phyloP scores from a whole-genome alignment of 2,329 filamentous ascomycete species.

The Westerdykella aurantiaca region DNA sequence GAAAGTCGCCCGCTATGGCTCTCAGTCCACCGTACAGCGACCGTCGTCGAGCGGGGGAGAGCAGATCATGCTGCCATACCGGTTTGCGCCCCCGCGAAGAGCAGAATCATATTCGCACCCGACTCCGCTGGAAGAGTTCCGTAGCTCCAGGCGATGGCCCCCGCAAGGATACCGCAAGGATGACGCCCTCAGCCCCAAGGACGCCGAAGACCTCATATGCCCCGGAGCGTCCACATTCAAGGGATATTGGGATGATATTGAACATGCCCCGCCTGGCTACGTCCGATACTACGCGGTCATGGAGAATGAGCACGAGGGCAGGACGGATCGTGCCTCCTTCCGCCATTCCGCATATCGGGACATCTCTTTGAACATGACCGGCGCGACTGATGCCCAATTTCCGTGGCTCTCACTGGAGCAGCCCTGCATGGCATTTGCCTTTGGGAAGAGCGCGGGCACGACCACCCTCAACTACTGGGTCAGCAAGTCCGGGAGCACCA shows the following conservation, averaged over 20 bases:
- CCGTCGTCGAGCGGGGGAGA: slow-evolving; percentile 32
- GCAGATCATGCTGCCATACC: slow-evolving; percentile 19
- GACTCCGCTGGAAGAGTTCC: slow-evolving; percentile 34
- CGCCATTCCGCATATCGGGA: slow-evolving; percentile 33
- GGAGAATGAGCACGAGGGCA: slow-evolving; percentile 32
- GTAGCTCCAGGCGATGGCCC: slow-evolving; percentile 35
- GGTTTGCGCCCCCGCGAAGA: slow-evolving; percentile 21
- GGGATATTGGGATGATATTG: slow-evolving; percentile 35
- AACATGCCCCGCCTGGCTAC: slow-evolving; percentile 33
- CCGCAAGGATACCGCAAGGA: slow-evolving; percentile 34
- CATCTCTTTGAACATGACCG: slow-evolving; percentile 36
- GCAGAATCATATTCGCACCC: slow-evolving; percentile 35
- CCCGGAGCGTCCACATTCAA: slow-evolving; percentile 37
- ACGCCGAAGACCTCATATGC: slow-evolving; percentile 37
- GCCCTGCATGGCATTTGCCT: slow-evolving; percentile 64
- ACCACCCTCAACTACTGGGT: slow-evolving; percentile 67
- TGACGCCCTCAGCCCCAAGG: slow-evolving; percentile 23
- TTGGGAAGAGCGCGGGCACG: slow-evolving; percentile 61
- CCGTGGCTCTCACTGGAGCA: slow-evolving; percentile 71
- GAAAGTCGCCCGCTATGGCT: slow-evolving; percentile 34
- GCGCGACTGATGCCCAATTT: slow-evolving; percentile 29
- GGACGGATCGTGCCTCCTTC: slow-evolving; percentile 35
- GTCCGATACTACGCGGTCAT: slow-evolving; percentile 39
- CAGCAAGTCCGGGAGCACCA: slow-evolving; percentile 52
- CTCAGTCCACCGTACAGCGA: slow-evolving; percentile 24